Base-by-base conservation (phyloP, 2,329 filamentous ascomycete genomes). In the Incumbomyces lentus region DNA sequence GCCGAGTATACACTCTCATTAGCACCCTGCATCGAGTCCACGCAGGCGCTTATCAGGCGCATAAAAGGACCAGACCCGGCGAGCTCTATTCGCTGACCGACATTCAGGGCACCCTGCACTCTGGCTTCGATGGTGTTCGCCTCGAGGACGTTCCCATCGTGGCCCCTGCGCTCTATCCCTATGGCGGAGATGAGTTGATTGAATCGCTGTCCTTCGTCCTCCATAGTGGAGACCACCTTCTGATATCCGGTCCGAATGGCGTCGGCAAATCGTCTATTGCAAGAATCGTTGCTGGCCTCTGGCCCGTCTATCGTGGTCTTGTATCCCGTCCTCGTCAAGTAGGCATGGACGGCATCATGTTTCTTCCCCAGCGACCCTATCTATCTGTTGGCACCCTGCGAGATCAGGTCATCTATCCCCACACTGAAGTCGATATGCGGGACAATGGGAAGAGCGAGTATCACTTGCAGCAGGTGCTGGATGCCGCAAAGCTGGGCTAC, bases 381-480 rank as follows among this genome's bases (percentile, higher is more conserved):
- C 77, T 96, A 30, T 90, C 82, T 62, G 84, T 90, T 17, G 92
- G 92, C 31, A 96, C 92, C 1, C 73, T 96, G 8, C 83, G 92
- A 19, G 93, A 98, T 59, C 93, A 98, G 68, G 87, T 98, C 59
- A 95, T 96, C 61, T 98, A 98, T 58, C 92, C 92, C 0, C 88
- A 98, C 58, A 90, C 87, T 6, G 90, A 94, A 61, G 71, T 89
- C 35, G 92, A 98, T 59, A 96, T 98, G 92, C 82, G 80, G 26
- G 81, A 86, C 49, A 82, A 83, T 51, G 80, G 83, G 13, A 81
- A 82, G 57, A 79, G 77, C 2, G 92, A 98, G 61, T 72, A 78
- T 29, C 85, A 94, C 54, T 74, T 98, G 16, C 78, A 82, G 60
- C 73, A 73, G 19, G 78, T 93, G 2, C 75, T 98, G 2, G 86